phyloP scores from a whole-genome alignment of 2,329 filamentous ascomycete species.

The Phyllosticta ampelicida region DNA sequence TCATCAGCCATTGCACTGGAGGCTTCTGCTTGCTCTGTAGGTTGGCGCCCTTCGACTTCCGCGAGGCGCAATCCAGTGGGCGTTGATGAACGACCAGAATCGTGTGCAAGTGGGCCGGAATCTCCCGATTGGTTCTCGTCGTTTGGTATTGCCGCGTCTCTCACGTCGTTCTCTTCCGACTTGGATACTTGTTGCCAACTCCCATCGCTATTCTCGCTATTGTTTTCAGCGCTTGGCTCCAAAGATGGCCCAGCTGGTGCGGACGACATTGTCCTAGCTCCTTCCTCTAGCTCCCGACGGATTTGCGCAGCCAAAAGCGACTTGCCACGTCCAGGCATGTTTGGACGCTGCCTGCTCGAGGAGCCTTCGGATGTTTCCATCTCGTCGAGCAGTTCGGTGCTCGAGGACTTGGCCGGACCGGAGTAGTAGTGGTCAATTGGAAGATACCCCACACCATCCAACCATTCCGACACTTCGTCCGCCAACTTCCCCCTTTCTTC shows the following conservation, averaged over 20 bases:
- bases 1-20: neutral
- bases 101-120: neutral
- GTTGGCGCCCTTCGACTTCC: neutral
- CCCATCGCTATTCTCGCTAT: conserved; percentile 27
- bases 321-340: conserved; percentile 36
- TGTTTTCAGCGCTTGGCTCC: conserved; percentile 19
- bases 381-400: neutral
- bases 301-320: conserved; percentile 39
- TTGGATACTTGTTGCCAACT: conserved; percentile 31
- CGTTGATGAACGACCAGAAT: neutral
- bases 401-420: neutral
- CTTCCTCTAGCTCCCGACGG: conserved; percentile 37
- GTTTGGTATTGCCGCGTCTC: neutral
- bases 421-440: neutral
- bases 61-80: neutral
- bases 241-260: neutral
- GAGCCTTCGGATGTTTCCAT: neutral
- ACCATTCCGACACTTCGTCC: neutral
- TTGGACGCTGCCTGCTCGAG: conserved; percentile 24
- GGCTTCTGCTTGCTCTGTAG: neutral
- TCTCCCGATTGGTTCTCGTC: neutral
- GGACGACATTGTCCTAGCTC: neutral
- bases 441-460: neutral
- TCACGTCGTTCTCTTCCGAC: conserved; percentile 11
- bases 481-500: neutral